Evolutionary conservation across 2,329 filamentous ascomycete species (phyloP).

Genomic region (Thielaviopsis ethacetica): DNA sequence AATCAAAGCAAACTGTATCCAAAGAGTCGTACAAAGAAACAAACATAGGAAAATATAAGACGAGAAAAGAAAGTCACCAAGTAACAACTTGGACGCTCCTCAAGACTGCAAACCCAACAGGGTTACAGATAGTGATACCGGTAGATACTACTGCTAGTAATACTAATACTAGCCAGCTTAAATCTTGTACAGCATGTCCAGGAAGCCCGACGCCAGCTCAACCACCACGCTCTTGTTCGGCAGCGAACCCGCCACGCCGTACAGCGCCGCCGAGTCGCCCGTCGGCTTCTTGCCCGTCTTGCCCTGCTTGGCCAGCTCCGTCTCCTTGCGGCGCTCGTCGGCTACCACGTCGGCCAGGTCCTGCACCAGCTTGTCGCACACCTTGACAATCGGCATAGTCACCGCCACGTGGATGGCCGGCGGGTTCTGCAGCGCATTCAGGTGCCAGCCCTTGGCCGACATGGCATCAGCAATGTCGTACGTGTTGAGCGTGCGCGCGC

Average conservation of each 20-base stretch:
- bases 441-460: slow-evolving; percentile 74
- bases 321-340: slow-evolving; percentile 66
- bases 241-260: slow-evolving; percentile 85
- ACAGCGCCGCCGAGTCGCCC: slow-evolving; percentile 74
- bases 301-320: slow-evolving; percentile 53
- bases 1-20: no score
- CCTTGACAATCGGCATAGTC: slow-evolving; percentile 69
- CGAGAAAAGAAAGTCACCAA: no score
- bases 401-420: slow-evolving; percentile 89
- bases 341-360: slow-evolving; percentile 55
- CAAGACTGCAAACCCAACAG: not conserved
- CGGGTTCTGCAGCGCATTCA: slow-evolving; percentile 84
- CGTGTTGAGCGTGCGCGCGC: slow-evolving; percentile 66
- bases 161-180: slow-evolving; percentile 26
- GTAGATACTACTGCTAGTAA: no score
- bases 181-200: slow-evolving; percentile 85
- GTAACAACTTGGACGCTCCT: no score
- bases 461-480: slow-evolving; percentile 92
- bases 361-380: slow-evolving; percentile 59
- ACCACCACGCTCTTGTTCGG: slow-evolving; percentile 93
- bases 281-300: slow-evolving; percentile 48
- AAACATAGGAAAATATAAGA: no score
- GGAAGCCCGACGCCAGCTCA: slow-evolving; percentile 75
- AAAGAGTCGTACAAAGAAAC: no score
- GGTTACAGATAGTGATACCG: not conserved